These are phyloP conservation scores for Cyberlindnera maclurae DNA, from an alignment of 805 yeast species.

Conservation along the genomic window DNA sequence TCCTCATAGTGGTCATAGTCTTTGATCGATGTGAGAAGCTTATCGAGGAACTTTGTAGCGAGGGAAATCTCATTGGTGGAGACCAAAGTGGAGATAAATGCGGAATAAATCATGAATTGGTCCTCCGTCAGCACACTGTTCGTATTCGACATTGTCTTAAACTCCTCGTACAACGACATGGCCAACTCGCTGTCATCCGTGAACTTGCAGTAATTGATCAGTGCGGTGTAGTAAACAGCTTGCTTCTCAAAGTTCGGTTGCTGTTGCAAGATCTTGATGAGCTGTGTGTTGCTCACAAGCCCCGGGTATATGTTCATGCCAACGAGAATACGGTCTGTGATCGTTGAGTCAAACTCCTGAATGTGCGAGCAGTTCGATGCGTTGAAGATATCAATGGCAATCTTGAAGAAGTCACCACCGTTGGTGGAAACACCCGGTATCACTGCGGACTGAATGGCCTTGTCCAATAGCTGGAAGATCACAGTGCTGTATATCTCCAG, in stretches of 20 bases:
- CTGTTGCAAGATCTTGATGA: constrained; percentile 25
- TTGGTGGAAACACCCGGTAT: constrained; percentile 29
- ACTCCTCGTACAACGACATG: constrained; percentile 33
- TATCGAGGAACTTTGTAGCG: constrained; percentile 53
- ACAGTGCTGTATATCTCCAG: constrained; percentile 45
- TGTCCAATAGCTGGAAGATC: constrained; percentile 42
- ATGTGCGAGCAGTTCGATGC: constrained; percentile 34
- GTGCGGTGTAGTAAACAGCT: constrained; percentile 31
- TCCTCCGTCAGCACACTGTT: constrained; percentile 21
- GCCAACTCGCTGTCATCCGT: constrained; percentile 32
- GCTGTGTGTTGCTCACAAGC: constrained; percentile 26
- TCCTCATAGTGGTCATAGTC: constrained; percentile 26
- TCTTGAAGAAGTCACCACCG: constrained; percentile 41
- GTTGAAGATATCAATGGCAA: constrained; percentile 40
- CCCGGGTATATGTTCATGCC: constrained; percentile 38
- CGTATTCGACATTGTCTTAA: constrained; percentile 19
- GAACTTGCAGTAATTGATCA: constrained; percentile 33
- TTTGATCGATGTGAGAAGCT: constrained; percentile 40
- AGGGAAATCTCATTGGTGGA: constrained; percentile 40
- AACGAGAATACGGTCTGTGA: constrained; percentile 38
- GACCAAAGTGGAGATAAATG: constrained; percentile 45
- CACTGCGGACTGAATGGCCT: constrained; percentile 36
- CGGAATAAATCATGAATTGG: constrained; percentile 44
- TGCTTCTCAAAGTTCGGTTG: constrained; percentile 22
- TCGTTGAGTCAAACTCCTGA: constrained; percentile 37